Evolutionary conservation across 2,329 filamentous ascomycete genomes (phyloP), one percentile per base, ranked within the genome.

Genomic region (Sporothrix brunneoviolacea): DNA sequence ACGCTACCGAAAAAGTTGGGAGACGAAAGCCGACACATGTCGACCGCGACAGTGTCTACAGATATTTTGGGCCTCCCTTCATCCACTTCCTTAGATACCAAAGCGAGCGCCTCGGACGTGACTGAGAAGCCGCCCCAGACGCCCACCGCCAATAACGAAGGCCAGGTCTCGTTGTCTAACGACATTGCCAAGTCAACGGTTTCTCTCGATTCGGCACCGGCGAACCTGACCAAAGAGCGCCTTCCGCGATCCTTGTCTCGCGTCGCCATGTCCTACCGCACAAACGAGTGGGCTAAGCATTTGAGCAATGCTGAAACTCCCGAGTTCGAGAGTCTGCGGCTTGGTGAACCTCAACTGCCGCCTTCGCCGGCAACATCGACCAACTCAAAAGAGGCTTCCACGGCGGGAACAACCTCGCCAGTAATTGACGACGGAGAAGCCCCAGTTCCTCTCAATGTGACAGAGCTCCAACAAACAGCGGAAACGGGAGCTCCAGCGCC

Each of bases 251-350:
- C 81, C 12, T 67, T 90, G 30, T 93, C 90, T 1, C 84, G 80
- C 54, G 79, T 95, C 8, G 85, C 90, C 2, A 72, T 88, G 64
- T 87, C 86, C 0, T 95, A 93, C 62, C 81, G 91, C 51, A 96
- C 90, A 2, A 95, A 95, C 57, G 91, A 97, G 68, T 97, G 91
- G 91, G 89, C 90, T 0, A 96, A 95, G 65, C 89, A 95, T 64
- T 74, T 95, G 10, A 82, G 83, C 55, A 71, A 78, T 37, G 90
- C 91, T 7, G 91, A 96, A 15, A 70, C 72, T 5, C 89, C 89
- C 1, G 77, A 82, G 42, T 66, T 77, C 1, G 83, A 88, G 8
- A 76, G 81, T 2, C 64, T 86, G 12, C 71, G 77, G 21, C 62
- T 80, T 4, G 61, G 75, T 55, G 65, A 67, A 59, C 55, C 68